A percentile compares a stretch with the other conserved stretches of the same genome.
These are phyloP conservation scores for Apostasia ramifera DNA, from an alignment of 106 monocot species.

Conservation along the genomic window DNA sequence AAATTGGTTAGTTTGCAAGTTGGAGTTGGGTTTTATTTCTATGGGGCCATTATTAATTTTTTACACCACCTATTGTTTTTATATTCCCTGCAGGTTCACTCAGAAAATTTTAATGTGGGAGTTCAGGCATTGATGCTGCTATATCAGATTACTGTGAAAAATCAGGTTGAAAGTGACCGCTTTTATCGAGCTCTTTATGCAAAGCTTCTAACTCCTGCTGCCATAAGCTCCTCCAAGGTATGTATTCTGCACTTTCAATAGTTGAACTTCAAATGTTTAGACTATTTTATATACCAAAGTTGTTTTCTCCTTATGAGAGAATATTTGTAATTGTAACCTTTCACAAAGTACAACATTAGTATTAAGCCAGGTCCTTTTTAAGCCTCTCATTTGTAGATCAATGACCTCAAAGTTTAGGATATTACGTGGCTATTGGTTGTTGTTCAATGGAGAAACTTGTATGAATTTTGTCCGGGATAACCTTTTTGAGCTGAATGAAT, in stretches of 20 bases:
- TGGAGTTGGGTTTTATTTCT: not conserved
- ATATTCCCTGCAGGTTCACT: constrained; percentile 63
- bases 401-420: too few species aligned
- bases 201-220: constrained; percentile 71
- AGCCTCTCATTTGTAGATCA: too few species aligned
- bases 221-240: constrained; percentile 83
- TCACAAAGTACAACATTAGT: too few species aligned
- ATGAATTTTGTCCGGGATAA: too few species aligned
- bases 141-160: constrained; percentile 79
- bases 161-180: constrained; percentile 89
- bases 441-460: too few species aligned
- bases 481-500: too few species aligned
- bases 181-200: constrained; percentile 94
- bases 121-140: constrained; percentile 91
- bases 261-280: too few species aligned
- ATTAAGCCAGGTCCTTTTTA: too few species aligned
- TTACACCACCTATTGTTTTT: not conserved
- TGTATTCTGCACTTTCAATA: constrained; percentile 7
- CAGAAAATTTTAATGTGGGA: constrained; percentile 89
- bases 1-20: constrained; percentile 53
- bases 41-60: not conserved
- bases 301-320: too few species aligned
- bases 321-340: too few species aligned
- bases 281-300: too few species aligned
- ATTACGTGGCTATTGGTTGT: too few species aligned